Evolutionary conservation across 2,329 filamentous ascomycete genomes (phyloP).

Genomic region (Macrophomina pseudophaseolina): DNA sequence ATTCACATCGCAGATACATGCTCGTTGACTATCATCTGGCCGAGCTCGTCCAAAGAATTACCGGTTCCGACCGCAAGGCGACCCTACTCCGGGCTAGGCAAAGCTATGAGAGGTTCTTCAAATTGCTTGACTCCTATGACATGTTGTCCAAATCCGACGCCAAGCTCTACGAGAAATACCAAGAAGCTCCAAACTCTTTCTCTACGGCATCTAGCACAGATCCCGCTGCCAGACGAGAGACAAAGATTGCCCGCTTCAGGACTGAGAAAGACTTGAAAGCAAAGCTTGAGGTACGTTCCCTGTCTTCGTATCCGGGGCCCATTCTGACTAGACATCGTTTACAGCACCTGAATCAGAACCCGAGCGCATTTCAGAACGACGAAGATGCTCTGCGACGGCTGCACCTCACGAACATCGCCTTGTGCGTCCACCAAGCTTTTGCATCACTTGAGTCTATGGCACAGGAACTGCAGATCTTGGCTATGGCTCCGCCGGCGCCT

Average conservation of each 20-base stretch:
- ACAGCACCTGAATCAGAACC: constrained; percentile 65
- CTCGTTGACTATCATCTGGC: constrained; percentile 78
- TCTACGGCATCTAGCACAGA: constrained; percentile 70
- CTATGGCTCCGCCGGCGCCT: constrained; percentile 67
- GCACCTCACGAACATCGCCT: constrained; percentile 75
- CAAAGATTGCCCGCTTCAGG: constrained; percentile 84
- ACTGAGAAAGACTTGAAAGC: constrained; percentile 84
- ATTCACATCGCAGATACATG: constrained; percentile 63
- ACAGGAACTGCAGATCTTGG: constrained; percentile 82
- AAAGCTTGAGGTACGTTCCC: constrained; percentile 69
- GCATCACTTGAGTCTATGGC: constrained; percentile 85
- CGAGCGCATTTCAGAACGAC: constrained; percentile 70
- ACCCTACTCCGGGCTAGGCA: constrained; percentile 68
- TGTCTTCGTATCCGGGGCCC: constrained; percentile 8
- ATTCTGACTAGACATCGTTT: constrained; percentile 25
- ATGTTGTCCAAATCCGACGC: constrained; percentile 69
- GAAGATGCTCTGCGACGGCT: constrained; percentile 83
- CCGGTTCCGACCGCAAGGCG: constrained; percentile 61
- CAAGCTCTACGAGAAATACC: constrained; percentile 74
- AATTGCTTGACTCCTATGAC: constrained; percentile 77
- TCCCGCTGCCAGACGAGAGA: constrained; percentile 73
- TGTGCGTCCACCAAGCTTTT: constrained; percentile 79
- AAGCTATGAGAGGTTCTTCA: constrained; percentile 79
- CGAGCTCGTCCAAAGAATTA: constrained; percentile 75
- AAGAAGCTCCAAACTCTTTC: constrained; percentile 73